Evolutionary conservation across 1,284 basidiomycete genomes (phyloP).

Genomic region (Ganoderma resinaceum): DNA sequence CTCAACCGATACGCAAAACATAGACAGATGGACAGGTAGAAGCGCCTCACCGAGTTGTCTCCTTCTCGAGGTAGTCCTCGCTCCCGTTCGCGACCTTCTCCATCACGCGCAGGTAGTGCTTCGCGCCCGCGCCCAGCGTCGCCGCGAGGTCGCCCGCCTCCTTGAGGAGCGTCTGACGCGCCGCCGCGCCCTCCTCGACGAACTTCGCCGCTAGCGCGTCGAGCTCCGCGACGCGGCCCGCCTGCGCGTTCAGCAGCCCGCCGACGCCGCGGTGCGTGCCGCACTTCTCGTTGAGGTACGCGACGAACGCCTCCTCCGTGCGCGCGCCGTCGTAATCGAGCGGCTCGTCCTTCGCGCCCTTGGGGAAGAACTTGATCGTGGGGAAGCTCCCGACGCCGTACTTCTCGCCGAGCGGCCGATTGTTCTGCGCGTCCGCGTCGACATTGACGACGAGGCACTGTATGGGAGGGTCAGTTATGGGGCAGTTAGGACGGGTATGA

Average conservation of each 20-base stretch:
- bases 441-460: constrained; percentile 91
- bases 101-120: constrained; percentile 92
- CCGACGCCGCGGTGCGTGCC: constrained; percentile 85
- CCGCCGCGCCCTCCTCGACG: constrained; percentile 66
- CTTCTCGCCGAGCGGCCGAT: constrained; percentile 76
- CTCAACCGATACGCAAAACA: not conserved
- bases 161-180: constrained; percentile 66
- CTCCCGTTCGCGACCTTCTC: constrained; percentile 82
- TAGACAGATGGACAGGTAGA: too few relatives aligned
- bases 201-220: constrained; percentile 84
- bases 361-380: constrained; percentile 95
- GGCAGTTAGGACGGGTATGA: not conserved
- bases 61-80: constrained; percentile 86
- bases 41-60: constrained; percentile 81
- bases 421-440: constrained; percentile 86
- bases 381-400: constrained; percentile 85
- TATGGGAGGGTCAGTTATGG: not conserved
- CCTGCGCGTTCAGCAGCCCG: constrained; percentile 84
- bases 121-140: constrained; percentile 58
- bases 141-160: constrained; percentile 62
- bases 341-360: constrained; percentile 47
- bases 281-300: constrained; percentile 87
- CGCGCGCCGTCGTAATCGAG: constrained; percentile 71
- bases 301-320: constrained; percentile 72
- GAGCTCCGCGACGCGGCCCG: constrained; percentile 83